Percentiles rank a stretch among this genome's conserved stretches.
phyloP scores from a whole-genome alignment of 129 eudicot species.

The Centaurea solstitialis region DNA sequence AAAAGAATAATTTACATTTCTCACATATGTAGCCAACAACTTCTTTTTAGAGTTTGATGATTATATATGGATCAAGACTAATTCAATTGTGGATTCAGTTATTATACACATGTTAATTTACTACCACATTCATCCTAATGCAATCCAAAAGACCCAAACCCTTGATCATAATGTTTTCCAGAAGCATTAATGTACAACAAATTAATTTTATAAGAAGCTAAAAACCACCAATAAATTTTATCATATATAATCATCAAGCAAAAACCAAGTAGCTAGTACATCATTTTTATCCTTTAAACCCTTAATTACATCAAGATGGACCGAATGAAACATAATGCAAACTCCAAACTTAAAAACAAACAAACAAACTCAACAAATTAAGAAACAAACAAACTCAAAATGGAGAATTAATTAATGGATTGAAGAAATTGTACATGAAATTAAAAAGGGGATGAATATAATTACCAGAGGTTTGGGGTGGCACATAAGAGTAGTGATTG shows the following conservation, averaged over 20 bases:
- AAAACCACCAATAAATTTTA: not conserved
- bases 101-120: not conserved
- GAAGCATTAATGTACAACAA: not conserved
- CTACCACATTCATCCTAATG: not conserved
- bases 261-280: not conserved
- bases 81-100: not conserved
- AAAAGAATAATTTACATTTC: not conserved
- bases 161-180: not conserved
- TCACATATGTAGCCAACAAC: not conserved
- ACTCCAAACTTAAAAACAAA: not conserved
- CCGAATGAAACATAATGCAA: not conserved
- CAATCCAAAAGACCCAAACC: not conserved
- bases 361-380: not conserved
- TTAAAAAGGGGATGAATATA: too few relatives aligned
- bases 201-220: not conserved
- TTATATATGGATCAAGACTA: not conserved
- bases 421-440: not conserved
- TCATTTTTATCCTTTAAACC: not conserved
- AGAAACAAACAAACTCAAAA: not conserved
- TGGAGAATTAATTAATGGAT: not conserved
- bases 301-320: not conserved
- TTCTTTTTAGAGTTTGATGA: not conserved
- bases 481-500: not conserved
- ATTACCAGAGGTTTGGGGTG: constrained; percentile 6
- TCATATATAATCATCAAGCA: not conserved